Evolutionary conservation across 2,329 filamentous ascomycete genomes (phyloP).

Genomic region (Pseudogymnoascus verrucosus): DNA sequence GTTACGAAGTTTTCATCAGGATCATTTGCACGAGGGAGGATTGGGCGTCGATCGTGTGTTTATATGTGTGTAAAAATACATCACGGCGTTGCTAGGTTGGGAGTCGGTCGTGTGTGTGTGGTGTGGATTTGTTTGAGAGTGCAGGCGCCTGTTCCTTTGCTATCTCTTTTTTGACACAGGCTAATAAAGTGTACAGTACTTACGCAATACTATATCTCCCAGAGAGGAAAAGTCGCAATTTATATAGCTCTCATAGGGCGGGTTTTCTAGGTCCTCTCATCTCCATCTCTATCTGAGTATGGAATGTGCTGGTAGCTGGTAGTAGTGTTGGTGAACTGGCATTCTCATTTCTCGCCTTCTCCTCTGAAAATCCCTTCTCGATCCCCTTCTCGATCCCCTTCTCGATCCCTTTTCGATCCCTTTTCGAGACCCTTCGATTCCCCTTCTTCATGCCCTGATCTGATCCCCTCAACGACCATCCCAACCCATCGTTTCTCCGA

Average conservation of each 20-base stretch:
- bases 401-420: neutral
- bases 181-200: constrained; percentile 4
- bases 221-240: neutral
- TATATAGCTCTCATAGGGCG: constrained; percentile 1
- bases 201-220: neutral
- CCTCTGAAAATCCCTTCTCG: neutral
- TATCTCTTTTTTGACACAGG: neutral
- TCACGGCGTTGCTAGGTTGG: neutral
- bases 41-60: constrained; percentile 5
- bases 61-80: constrained; percentile 9
- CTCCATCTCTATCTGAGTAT: neutral
- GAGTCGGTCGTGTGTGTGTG: neutral
- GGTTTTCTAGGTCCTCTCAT: neutral
- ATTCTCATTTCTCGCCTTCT: neutral
- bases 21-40: neutral
- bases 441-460: neutral
- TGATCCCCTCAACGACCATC: neutral
- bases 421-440: neutral
- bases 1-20: neutral
- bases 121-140: neutral
- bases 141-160: neutral
- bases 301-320: neutral
- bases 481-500: neutral
- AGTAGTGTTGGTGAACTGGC: neutral
- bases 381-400: neutral